Percentiles rank a stretch among this genome's conserved stretches.
phyloP scores from a whole-genome alignment of 108 stramenopile species.

The Conticribra weissflogii region DNA sequence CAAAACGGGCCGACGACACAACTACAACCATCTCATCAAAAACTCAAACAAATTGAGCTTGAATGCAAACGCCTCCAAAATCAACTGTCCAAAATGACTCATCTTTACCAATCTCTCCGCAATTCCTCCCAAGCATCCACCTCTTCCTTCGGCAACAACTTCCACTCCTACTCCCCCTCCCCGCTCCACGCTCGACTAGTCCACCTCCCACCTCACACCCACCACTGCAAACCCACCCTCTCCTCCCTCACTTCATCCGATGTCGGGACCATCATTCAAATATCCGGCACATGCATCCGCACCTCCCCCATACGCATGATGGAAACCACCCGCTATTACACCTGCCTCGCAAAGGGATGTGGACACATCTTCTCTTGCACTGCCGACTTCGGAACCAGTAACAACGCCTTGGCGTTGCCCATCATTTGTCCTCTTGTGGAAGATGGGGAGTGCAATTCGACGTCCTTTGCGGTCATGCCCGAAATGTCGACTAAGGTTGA shows the following conservation, averaged over 20 bases:
- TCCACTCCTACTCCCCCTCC: slow-evolving; percentile 50
- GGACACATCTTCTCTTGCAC: slow-evolving; percentile 65
- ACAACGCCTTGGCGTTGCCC: slow-evolving; percentile 85
- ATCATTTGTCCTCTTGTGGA: slow-evolving; percentile 67
- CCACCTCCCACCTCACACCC: slow-evolving; percentile 86
- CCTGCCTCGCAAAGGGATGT: slow-evolving; percentile 82
- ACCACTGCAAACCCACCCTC: slow-evolving; percentile 74
- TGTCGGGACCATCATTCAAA: slow-evolving; percentile 90
- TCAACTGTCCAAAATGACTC: no score
- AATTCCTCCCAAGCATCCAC: slow-evolving; percentile 42
- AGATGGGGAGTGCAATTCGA: slow-evolving; percentile 59
- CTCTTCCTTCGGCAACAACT: slow-evolving; percentile 26
- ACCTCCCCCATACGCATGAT: slow-evolving; percentile 92
- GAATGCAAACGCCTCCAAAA: no score
- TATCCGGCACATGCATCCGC: slow-evolving; percentile 93
- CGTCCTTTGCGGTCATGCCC: slow-evolving; percentile 60
- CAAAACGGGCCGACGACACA: neutral
- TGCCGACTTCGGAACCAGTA: slow-evolving; percentile 86
- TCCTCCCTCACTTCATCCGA: slow-evolving; percentile 74
- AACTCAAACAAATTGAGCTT: neutral
- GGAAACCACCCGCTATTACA: slow-evolving; percentile 83
- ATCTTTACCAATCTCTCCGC: slow-evolving; percentile 16
- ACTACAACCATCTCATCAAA: neutral
- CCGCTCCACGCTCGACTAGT: slow-evolving; percentile 89
- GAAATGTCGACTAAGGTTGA: slow-evolving; percentile 74